Percentiles rank a stretch among this genome's conserved stretches.
Evolutionary conservation across 192 early-diverging fungal genomes (phyloP).

Genomic region (Podila minutissima): DNA sequence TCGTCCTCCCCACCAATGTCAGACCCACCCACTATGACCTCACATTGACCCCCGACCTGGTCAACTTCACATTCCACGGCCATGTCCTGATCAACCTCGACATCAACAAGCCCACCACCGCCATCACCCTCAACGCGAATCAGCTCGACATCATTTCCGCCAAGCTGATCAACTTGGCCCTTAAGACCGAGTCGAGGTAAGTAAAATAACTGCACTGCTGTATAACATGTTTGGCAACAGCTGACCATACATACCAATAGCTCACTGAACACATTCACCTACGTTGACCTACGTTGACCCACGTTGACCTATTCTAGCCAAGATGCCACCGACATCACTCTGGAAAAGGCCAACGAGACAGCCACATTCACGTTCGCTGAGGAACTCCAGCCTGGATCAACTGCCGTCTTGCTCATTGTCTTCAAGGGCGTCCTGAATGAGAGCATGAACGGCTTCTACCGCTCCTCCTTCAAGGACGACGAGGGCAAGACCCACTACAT

Average conservation of each 20-base stretch:
- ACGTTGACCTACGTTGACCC: too few species aligned
- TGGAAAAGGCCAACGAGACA: conserved; percentile 56
- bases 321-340: conserved; percentile 54
- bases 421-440: conserved; percentile 82
- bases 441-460: conserved; percentile 96
- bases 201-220: not conserved
- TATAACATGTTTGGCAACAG: not conserved
- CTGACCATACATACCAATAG: too few species aligned
- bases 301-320: conserved; percentile 11
- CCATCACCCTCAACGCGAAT: conserved; percentile 72
- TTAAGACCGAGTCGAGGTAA: conserved; percentile 68
- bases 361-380: conserved; percentile 71
- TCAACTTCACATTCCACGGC: conserved; percentile 83
- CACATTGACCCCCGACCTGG: conserved; percentile 81
- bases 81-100: conserved; percentile 58
- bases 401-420: conserved; percentile 62
- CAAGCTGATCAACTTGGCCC: conserved; percentile 45
- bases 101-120: conserved; percentile 68
- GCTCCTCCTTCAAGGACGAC: conserved; percentile 68
- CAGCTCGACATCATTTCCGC: conserved; percentile 74
- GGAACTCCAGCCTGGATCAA: conserved; percentile 57
- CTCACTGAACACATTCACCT: too few species aligned
- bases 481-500: conserved; percentile 69
- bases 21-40: conserved; percentile 87
- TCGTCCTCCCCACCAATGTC: conserved; percentile 89